Base-by-base conservation (phyloP, 129 eudicot genomes). In the Pittosporum tobira region DNA sequence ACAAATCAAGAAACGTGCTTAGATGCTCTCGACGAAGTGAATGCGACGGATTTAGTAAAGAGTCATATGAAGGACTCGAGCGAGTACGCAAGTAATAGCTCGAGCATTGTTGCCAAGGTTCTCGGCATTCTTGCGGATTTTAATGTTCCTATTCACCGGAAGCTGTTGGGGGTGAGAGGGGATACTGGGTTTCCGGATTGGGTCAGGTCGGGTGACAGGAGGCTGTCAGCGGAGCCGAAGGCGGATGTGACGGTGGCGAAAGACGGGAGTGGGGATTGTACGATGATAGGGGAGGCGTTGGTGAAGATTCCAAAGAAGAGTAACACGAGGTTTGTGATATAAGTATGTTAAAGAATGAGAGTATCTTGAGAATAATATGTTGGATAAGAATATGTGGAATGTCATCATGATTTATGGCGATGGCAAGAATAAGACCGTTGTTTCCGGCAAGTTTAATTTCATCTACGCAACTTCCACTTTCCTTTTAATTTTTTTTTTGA, bases 371-470 rank as follows among this genome's bases (percentile, higher is more conserved):
- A 76, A 81, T 25, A 82, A 84, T 46, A 59, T 64, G 45, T 20
- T 88, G 75, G 86, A 81, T 16, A 88, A 82, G 74, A 48, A 79
- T 0, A 49, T 73, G 16, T 76, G 85, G 88, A 83, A 87, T 19
- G 83, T 87, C 14, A n/a, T n/a, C n/a, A 77, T 80, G 94, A 70
- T 87, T 47, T 87, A 75, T 40, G 96, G 96, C 19, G 96, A 87
- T 58, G 96, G 96, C 9, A 79, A 68, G 64, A 45, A 8, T 0
- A 53, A 51, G 43, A 66, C 96, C 47, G 67, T 87, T 29, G 57
- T 87, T 63, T 69, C 85, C 70, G 85, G 70, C 16, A 51, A 30
- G 29, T 48, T 72, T 48, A 87, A 80, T 19, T 72, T 66, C 42
- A 20, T 77, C 48, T 88, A 83, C 7, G 85, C 83, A 18, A 77